Evolutionary conservation across 2,329 filamentous ascomycete genomes (phyloP).

Genomic region (Pseudogymnoascus sp.): DNA sequence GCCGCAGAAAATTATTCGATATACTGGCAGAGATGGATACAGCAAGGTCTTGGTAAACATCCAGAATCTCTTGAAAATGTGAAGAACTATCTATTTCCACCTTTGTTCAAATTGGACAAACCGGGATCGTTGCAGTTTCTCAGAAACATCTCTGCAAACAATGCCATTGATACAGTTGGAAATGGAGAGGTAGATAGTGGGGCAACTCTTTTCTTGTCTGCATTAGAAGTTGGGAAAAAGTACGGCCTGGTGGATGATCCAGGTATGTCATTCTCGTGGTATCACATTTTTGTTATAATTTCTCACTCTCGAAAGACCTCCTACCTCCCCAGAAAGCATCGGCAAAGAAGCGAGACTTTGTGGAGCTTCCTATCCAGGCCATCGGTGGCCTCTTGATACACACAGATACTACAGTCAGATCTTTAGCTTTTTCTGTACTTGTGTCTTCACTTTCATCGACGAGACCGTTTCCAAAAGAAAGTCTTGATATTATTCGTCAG

Average conservation of each 20-base stretch:
- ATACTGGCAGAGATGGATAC: conserved; percentile 50
- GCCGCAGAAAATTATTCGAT: conserved; percentile 29
- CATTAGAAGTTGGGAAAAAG: conserved; percentile 65
- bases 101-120: conserved; percentile 53
- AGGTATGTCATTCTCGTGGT: conserved; percentile 33
- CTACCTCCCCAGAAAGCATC: conserved; percentile 31
- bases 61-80: conserved; percentile 50
- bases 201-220: conserved; percentile 54
- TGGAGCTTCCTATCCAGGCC: conserved; percentile 35
- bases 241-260: conserved; percentile 61
- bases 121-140: conserved; percentile 48
- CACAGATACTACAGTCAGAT: conserved; percentile 57
- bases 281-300: conserved; percentile 11
- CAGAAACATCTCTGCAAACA: conserved; percentile 45
- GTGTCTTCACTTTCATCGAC: conserved; percentile 68
- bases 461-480: conserved; percentile 56
- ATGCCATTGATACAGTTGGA: conserved; percentile 38
- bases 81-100: conserved; percentile 56
- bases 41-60: conserved; percentile 40
- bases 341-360: conserved; percentile 26
- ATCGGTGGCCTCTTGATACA: conserved; percentile 47
- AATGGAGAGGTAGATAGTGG: conserved; percentile 42
- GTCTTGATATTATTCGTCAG: conserved; percentile 54
- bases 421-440: conserved; percentile 74
- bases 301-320: conserved; percentile 13